phyloP scores from a whole-genome alignment of 306 rosid genomes.

The Lathyrus tuberosus region DNA sequence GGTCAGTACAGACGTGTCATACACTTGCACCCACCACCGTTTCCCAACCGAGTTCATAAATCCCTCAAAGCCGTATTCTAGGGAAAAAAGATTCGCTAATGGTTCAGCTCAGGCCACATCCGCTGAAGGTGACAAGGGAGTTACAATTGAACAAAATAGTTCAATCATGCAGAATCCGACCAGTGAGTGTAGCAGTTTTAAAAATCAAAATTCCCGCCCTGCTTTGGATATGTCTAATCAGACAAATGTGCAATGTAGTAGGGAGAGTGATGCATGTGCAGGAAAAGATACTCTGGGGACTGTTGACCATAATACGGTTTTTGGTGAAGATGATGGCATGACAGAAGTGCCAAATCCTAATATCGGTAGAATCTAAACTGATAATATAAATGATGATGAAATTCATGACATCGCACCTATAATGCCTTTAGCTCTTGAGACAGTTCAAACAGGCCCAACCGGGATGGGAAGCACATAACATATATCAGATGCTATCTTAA shows the following conservation, averaged over 20 bases:
- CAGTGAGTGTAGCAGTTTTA: constrained; percentile 34
- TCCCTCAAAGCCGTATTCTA: too few species aligned
- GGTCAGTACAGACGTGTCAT: too few species aligned
- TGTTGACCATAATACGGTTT: constrained; percentile 41
- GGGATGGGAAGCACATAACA: constrained; percentile 45
- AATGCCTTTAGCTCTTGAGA: constrained; percentile 43
- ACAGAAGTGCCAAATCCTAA: constrained; percentile 41
- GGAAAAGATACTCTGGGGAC: constrained; percentile 47
- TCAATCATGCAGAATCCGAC: constrained; percentile 43
- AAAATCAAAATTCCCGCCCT: constrained; percentile 32
- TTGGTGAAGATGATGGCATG: constrained; percentile 39
- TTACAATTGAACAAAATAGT: constrained; percentile 41
- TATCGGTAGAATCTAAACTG: constrained; percentile 42
- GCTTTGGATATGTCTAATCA: constrained; percentile 39
- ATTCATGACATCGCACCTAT: constrained; percentile 34
- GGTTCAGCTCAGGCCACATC: constrained; percentile 44
- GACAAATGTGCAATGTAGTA: constrained; percentile 39
- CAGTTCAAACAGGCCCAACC: constrained; percentile 35
- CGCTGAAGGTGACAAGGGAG: constrained; percentile 49
- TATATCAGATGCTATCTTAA: constrained; percentile 39
- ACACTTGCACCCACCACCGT: too few species aligned
- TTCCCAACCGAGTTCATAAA: too few species aligned
- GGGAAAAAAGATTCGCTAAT: constrained; percentile 45
- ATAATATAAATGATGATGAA: constrained; percentile 39
- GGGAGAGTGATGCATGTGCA: constrained; percentile 41